phyloP scores from a whole-genome alignment of 1,139 yeast genomes.

The Saccharomyces hybrid region DNA sequence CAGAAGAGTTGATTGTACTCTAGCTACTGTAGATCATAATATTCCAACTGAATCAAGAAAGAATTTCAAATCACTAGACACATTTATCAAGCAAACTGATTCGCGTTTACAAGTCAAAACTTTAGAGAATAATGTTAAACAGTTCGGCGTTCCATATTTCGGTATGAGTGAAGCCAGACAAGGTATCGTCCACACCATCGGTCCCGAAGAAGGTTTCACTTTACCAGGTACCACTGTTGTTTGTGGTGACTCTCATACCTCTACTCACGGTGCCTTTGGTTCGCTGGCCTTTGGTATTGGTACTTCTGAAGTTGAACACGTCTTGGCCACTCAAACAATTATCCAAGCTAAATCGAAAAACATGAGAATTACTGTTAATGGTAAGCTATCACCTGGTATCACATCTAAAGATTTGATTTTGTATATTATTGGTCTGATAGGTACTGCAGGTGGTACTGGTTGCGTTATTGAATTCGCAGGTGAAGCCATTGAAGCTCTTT shows the following conservation, averaged over 20 bases:
- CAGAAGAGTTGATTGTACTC: constrained; percentile 88
- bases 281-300: constrained; percentile 98
- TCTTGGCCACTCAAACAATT: constrained; percentile 91
- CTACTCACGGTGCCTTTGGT: constrained; percentile 98
- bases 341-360: constrained; percentile 92
- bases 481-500: constrained; percentile 76
- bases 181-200: constrained; percentile 96
- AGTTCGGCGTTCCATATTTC: constrained; percentile 80
- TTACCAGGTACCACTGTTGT: constrained; percentile 97
- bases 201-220: constrained; percentile 98
- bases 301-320: constrained; percentile 98
- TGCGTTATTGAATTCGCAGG: constrained; percentile 95
- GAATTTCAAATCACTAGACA: constrained; percentile 60
- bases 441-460: constrained; percentile 99
- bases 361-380: constrained; percentile 83
- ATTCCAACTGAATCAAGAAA: constrained; percentile 86
- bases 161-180: constrained; percentile 93
- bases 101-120: constrained; percentile 89
- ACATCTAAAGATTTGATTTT: constrained; percentile 92
- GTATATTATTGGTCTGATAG: constrained; percentile 92
- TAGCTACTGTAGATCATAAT: constrained; percentile 96
- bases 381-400: constrained; percentile 77
- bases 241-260: constrained; percentile 97
- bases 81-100: constrained; percentile 87
- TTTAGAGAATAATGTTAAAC: constrained; percentile 84